phyloP scores from a whole-genome alignment of 495 filamentous ascomycete species.

The Terfezia claveryi region DNA sequence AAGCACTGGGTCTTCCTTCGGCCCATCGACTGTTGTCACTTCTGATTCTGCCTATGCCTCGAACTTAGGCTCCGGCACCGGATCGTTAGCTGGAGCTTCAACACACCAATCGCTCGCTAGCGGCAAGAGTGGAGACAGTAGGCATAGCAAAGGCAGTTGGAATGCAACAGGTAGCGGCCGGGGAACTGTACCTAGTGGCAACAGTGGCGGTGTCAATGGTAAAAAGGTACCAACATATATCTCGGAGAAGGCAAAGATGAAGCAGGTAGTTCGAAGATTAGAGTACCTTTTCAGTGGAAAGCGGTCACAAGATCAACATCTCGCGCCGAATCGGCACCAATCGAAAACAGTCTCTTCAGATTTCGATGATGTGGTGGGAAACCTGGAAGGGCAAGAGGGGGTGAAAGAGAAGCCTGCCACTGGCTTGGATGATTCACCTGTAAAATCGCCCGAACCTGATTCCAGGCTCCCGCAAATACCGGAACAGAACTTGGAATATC shows the following conservation, averaged over 20 bases:
- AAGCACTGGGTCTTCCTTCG: constrained; percentile 5
- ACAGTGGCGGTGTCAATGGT: not conserved
- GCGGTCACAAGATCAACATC: not conserved
- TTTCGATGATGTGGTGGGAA: too few relatives aligned
- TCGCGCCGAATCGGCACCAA: not conserved
- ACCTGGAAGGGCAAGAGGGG: too few relatives aligned
- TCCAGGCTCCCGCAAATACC: constrained; percentile 42
- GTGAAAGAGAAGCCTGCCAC: not conserved
- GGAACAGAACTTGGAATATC: constrained; percentile 51
- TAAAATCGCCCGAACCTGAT: constrained; percentile 28
- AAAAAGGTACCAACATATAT: not conserved
- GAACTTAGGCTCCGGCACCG: constrained; percentile 20
- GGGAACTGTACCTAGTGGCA: not conserved
- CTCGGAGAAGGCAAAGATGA: constrained; percentile 46
- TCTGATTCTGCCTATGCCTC: constrained; percentile 49
- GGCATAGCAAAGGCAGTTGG: constrained; percentile 7
- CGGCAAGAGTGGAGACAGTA: not conserved
- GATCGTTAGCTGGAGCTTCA: not conserved
- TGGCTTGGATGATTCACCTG: not conserved
- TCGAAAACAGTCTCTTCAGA: not conserved
- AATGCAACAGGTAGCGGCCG: constrained; percentile 5
- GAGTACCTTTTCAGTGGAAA: constrained; percentile 62
- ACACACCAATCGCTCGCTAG: not conserved
- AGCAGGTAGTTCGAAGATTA: constrained; percentile 42
- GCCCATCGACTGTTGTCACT: constrained; percentile 4